phyloP scores from a whole-genome alignment of 169 alveolate genomes.

The Ichthyophthirius multifiliis region DNA sequence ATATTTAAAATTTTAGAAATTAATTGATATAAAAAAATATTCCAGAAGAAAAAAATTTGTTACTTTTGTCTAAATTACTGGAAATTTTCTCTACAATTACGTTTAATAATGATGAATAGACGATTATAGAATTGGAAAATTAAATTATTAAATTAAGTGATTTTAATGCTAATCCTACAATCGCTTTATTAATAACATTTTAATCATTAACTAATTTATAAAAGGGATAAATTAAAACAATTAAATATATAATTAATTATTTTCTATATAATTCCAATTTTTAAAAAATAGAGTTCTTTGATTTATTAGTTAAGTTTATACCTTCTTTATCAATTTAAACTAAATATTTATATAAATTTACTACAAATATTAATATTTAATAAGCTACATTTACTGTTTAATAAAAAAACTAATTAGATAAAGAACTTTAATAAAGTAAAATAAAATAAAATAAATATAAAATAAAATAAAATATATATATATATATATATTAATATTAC shows the following conservation, averaged over 20 bases:
- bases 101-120: background rate
- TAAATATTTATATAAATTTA: background rate
- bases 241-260: background rate
- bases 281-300: constrained; percentile 10
- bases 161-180: background rate
- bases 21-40: background rate
- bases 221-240: background rate
- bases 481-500: background rate
- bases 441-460: too few relatives aligned
- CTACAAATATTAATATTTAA: background rate
- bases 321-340: constrained; percentile 11
- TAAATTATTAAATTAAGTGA: background rate
- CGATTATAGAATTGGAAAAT: background rate
- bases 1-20: background rate
- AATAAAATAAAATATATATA: background rate
- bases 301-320: background rate
- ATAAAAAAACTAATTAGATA: background rate
- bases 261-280: background rate
- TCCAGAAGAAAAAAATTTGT: background rate
- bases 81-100: background rate
- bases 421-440: background rate
- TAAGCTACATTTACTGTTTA: background rate
- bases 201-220: background rate
- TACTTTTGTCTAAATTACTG: background rate
- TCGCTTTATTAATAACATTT: background rate